Evolutionary conservation across 2,329 filamentous ascomycete species (phyloP), one percentile per base, ranked within the genome.

Genomic region (Fusarium liriodendri): DNA sequence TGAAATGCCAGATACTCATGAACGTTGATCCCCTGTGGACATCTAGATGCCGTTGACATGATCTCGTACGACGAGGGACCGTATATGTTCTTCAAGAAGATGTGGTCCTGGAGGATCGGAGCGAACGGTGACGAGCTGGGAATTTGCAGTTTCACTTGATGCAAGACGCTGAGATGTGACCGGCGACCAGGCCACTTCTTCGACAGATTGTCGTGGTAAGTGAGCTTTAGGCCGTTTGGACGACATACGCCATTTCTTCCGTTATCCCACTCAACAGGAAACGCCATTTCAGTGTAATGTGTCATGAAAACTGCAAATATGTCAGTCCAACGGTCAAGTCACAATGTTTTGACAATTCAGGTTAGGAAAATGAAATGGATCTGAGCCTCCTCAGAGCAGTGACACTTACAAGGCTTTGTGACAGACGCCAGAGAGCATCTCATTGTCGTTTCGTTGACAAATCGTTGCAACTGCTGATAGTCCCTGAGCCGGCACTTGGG

Each of bases 1-100:
- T 89, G 86, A 61, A 87, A 87, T 0, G 89, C 85, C 38, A 85
- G 82, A 58, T 85, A 91, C 66, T 91, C 90, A 29, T 90, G 87
- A 0, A 85, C 67, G 6, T 84, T 86, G 16, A 89, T 68, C 1
- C 84, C 83, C 0, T 80, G 55, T 0, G 89, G 89, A 47, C 89
- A 90, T 2, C 80, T 80, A 0, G 82, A 80, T 55, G 89, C 87
- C 9, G 82, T 88, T 1, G 89, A 86, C 50, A 90, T 81, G 0
- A 88, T 82, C 14, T 87, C 82, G 70, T 91, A 89, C 0, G 89
- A 91, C 0, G 88, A 86, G 1, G 86, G 89, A 4, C 82, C 84
- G 6, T 81, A 76, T n/a, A 67, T 33, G 25, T 27, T 66, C 29
- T 73, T 71, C n/a, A 37, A 47, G 29, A 71, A 72, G 10, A 67